phyloP scores from a whole-genome alignment of 148 eudicot genomes.

The Mesembryanthemum crystallinum region DNA sequence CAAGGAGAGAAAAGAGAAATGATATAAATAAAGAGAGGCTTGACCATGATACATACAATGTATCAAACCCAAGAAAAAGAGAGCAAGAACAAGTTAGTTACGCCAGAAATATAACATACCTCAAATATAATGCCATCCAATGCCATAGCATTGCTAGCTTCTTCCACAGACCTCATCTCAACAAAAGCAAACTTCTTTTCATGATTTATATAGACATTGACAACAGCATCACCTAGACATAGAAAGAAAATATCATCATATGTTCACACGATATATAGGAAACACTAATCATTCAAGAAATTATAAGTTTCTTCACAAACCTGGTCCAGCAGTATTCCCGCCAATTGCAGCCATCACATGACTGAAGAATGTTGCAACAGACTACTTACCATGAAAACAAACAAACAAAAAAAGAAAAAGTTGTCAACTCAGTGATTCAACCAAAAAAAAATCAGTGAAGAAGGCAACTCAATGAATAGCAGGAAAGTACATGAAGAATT shows the following conservation, averaged over 20 bases:
- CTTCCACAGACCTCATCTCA: slow-evolving; percentile 90
- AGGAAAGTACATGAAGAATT: background rate
- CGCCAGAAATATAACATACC: slow-evolving; percentile 24
- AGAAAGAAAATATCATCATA: background rate
- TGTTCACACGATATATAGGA: background rate
- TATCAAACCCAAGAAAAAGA: background rate
- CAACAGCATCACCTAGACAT: slow-evolving; percentile 87
- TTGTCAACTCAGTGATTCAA: slow-evolving; percentile 5
- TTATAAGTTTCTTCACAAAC: slow-evolving; percentile 33
- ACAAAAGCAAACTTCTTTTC: slow-evolving; percentile 94
- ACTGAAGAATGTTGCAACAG: slow-evolving; percentile 91
- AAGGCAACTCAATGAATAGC: background rate
- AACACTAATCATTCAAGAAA: background rate
- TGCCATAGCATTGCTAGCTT: slow-evolving; percentile 88
- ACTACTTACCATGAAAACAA: too few species aligned
- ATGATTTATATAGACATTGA: slow-evolving; percentile 89
- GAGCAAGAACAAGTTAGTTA: background rate
- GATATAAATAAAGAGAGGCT: background rate
- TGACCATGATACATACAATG: too few species aligned
- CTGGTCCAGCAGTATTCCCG: slow-evolving; percentile 99
- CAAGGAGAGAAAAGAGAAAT: background rate
- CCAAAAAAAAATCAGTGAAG: background rate
- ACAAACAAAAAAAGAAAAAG: slow-evolving; percentile 2
- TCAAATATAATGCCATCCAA: slow-evolving; percentile 65
- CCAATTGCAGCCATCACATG: slow-evolving; percentile 95